A percentile compares a stretch with the other conserved stretches of the same genome.
Conservation (phyloP, 176 grass and related monocot species). For the Aegilops longissima region DNA sequence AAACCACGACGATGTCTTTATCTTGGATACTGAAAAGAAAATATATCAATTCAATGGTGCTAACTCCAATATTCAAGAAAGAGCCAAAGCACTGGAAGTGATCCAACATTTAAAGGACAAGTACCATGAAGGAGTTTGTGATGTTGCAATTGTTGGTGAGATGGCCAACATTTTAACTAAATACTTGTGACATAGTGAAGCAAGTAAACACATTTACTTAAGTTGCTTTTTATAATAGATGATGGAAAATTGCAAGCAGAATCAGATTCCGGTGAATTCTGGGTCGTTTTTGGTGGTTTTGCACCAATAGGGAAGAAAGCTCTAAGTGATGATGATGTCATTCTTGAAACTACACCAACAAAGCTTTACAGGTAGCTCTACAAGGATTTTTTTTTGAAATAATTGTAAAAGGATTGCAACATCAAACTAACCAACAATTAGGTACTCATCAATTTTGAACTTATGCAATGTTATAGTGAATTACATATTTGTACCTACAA, state of each 20-base stretch:
- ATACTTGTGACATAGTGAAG: background rate
- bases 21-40: slow-evolving; percentile 84
- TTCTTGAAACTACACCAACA: slow-evolving; percentile 67
- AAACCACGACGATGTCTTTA: slow-evolving; percentile 98
- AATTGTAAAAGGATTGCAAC: background rate
- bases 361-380: slow-evolving; percentile 73
- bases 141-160: slow-evolving; percentile 92
- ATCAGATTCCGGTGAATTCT: slow-evolving; percentile 97
- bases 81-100: slow-evolving; percentile 92
- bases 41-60: slow-evolving; percentile 98
- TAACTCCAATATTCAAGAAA: slow-evolving; percentile 99
- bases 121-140: slow-evolving; percentile 81
- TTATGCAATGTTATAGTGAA: background rate
- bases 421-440: background rate
- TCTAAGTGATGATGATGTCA: slow-evolving; percentile 64
- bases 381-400: too few species aligned
- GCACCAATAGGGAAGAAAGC: slow-evolving; percentile 88
- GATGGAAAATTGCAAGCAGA: slow-evolving; percentile 91
- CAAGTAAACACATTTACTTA: slow-evolving; percentile 10
- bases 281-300: slow-evolving; percentile 95
- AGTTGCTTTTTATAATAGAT: slow-evolving; percentile 46
- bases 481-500: background rate
- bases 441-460: slow-evolving; percentile 6
- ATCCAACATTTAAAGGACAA: slow-evolving; percentile 93
- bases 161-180: background rate